Evolutionary conservation across 2,329 filamentous ascomycete genomes (phyloP), one percentile per base, ranked within the genome.

Genomic region (Phialemoniopsis sp.): DNA sequence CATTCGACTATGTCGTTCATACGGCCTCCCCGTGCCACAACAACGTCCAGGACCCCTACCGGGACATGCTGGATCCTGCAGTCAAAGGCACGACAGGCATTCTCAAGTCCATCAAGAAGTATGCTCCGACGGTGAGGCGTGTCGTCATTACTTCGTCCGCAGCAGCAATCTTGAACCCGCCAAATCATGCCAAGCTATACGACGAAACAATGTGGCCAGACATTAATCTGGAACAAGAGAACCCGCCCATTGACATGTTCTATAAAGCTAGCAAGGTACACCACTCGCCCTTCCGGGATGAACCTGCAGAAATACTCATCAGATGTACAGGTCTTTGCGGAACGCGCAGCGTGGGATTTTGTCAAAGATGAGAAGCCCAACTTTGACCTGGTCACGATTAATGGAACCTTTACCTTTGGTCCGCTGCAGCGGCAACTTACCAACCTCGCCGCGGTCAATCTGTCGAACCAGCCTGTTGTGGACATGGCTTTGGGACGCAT

Each of bases 11-110:
- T 34, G 84, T 91, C 36, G 71, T 89, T 37, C 84, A 89, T 57
- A 87, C 84, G 6, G 84, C 85, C 3, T 82, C 77, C 0, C 86
- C 87, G 0, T 90, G 87, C 65, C 82, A 86, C 51, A 76, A 81
- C 56, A 79, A 80, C 36, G 72, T 82, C 34, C 72, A 76, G 4
- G 66, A 70, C 41, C 61, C 62, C 5, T 53, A 61, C 9, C 59
- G 54, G 14, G 70, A 75, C 32, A 63, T 80, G 17, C 62, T 80
- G 9, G 66, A 77, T 34, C 77, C 76, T 1, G 76, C 76, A 7
- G 66, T 81, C 34, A 66, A 69, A 13, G 75, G 75, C 9, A 77
- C 73, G 0, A 60, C 59, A 0, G 66, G 67, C 5, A 55, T 80
- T 5, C 60, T 80, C 4, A 57, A 63, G 32, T 73, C 74, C 1